Evolutionary conservation across 1,284 basidiomycete genomes (phyloP).

Genomic region (Mycena sp.): DNA sequence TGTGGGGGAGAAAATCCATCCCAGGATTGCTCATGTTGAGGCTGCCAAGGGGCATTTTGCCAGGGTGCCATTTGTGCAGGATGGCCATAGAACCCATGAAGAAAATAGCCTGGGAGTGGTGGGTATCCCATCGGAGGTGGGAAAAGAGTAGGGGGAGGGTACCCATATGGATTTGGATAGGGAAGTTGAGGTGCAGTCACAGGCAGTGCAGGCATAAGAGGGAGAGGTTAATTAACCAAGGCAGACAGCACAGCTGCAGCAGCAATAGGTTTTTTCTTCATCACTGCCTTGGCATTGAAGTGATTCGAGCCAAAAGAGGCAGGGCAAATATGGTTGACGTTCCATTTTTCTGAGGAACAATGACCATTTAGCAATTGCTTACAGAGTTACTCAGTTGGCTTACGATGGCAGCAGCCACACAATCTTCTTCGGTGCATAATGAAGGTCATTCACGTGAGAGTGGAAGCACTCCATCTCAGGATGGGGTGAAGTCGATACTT

Average conservation of each 20-base stretch:
- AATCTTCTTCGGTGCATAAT: too few species aligned
- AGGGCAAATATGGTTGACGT: neutral
- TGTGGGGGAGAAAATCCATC: too few species aligned
- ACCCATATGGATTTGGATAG: too few species aligned
- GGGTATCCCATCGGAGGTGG: too few species aligned
- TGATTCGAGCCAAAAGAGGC: neutral
- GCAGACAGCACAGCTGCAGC: too few species aligned
- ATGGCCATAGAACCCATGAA: neutral
- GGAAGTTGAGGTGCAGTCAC: too few species aligned
- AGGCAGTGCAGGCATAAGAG: too few species aligned
- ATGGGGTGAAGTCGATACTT: neutral
- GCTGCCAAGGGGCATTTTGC: neutral
- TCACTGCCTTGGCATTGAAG: too few species aligned
- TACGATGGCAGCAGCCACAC: conserved; percentile 5
- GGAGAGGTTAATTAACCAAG: too few species aligned
- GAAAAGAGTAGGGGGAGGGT: neutral
- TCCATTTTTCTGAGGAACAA: neutral
- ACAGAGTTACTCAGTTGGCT: neutral
- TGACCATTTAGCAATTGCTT: neutral
- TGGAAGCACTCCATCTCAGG: neutral
- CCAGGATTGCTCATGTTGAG: too few species aligned
- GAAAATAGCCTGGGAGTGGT: neutral
- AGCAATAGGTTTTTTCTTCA: too few species aligned
- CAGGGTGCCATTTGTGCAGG: neutral
- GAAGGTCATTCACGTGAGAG: too few species aligned